A percentile compares a stretch with the other conserved stretches of the same genome.
Conservation (phyloP, 2,329 filamentous ascomycete genomes). For the Xenoacremonium recifei region DNA sequence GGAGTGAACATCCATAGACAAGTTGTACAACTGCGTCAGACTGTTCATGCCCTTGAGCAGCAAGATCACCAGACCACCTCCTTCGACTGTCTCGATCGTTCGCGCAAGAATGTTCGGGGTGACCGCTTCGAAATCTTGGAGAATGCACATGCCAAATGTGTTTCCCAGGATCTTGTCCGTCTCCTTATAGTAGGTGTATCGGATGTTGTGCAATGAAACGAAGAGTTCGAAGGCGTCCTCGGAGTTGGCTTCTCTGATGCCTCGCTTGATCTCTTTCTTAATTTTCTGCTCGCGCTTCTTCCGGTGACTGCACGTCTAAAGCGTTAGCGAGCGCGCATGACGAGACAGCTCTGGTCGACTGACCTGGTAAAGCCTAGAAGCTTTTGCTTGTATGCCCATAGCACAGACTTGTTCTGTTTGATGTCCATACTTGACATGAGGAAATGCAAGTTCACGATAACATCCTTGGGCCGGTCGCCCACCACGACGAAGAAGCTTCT, state of each 20-base stretch:
- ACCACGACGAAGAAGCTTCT: slow-evolving; percentile 97
- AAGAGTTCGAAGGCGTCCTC: slow-evolving; percentile 98
- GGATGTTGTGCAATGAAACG: slow-evolving; percentile 92
- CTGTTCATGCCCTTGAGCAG: slow-evolving; percentile 95
- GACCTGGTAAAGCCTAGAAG: slow-evolving; percentile 85
- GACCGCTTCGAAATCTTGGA: slow-evolving; percentile 97
- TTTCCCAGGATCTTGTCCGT: slow-evolving; percentile 98
- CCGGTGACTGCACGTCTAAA: slow-evolving; percentile 64
- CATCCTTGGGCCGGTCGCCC: slow-evolving; percentile 88
- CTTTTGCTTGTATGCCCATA: slow-evolving; percentile 99
- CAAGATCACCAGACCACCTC: slow-evolving; percentile 86
- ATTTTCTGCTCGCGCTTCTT: slow-evolving; percentile 99
- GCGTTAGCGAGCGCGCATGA: slow-evolving; percentile 17
- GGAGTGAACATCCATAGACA: slow-evolving; percentile 97
- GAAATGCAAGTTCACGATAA: slow-evolving; percentile 89
- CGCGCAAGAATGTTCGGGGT: slow-evolving; percentile 95
- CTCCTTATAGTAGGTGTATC: slow-evolving; percentile 99
- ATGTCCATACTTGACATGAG: slow-evolving; percentile 89
- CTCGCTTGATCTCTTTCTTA: slow-evolving; percentile 95
- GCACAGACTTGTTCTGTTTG: slow-evolving; percentile 85
- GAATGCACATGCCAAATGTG: slow-evolving; percentile 96
- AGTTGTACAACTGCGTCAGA: slow-evolving; percentile 92
- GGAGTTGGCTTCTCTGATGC: slow-evolving; percentile 85
- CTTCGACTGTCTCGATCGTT: slow-evolving; percentile 96
- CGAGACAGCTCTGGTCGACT: slow-evolving; percentile 5